Evolutionary conservation across 176 grass and related monocot genomes (phyloP), one percentile per base, ranked within the genome.

Genomic region (Carex myosuroides): DNA sequence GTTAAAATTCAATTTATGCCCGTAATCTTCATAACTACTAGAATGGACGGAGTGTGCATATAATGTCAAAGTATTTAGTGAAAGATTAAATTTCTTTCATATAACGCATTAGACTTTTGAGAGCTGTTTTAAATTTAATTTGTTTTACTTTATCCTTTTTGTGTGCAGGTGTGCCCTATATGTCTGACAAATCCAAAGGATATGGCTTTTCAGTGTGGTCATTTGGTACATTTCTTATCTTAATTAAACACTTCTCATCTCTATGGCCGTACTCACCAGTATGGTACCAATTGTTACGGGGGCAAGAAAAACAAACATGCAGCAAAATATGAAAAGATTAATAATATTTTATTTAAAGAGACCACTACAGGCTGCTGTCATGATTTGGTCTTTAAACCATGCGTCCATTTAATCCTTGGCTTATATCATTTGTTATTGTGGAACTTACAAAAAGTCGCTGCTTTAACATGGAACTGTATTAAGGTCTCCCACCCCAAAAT

Each of bases 151-250:
- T 32, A 33, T 61, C 20, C 63, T 73, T 63, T 63, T 14, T 62
- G 74, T 77, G 68, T 88, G 10, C 67, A 98, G 95, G 86, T 83
- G 72, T 98, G 95, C 62, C 95, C 95, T n/a, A 91, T 98, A 72
- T 98, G 95, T 86, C 65, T 98, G 60, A 98, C 88, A 44, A 98
- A 95, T 84, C 91, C 92, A 62, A 98, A 90, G 89, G 86, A 98
- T 87, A 95, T 98, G 95, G 89, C 95, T 66, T 95, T 98, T 58
- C 90, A 90, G 69, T 98, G 95, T 41, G 95, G 95, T 86, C 95
- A 98, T 87, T 79, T 92, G 89, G 95, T 98, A 98, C 87, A 86
- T 72, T 73, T 69, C 82, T 75, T 68, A 41, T 85, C 14, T 37
- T 9, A 55, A 33, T 76, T 44, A 48, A 13, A 58, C 1, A 24